Base-by-base conservation (phyloP, 106 monocot genomes). In the Phalaenopsis equestris region DNA sequence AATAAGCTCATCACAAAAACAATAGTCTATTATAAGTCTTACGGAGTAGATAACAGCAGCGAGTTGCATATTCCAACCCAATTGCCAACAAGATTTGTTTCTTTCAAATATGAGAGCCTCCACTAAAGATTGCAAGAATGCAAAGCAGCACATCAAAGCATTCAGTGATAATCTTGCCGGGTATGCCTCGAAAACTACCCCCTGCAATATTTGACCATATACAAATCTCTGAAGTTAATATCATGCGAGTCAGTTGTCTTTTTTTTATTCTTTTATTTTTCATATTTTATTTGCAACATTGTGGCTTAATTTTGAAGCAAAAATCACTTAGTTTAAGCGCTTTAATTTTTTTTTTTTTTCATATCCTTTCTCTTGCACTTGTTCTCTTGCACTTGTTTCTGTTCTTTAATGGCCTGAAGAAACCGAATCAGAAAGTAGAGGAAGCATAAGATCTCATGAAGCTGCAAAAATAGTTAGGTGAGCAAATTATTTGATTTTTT, bases 31-130 rank as follows among this genome's bases (percentile, higher is more conserved):
- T 21, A 23, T 21, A 75, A 11, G n/a, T 75, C 86, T 67, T 83
- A 88, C 91, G 39, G 81, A 72, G 72, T 91, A 91, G 30, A 91
- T 42, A 56, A 86, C 83, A 38, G 88, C 73, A 0, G 86, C 10
- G 12, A 88, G 82, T 37, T 91, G 84, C 18, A 88, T 73, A 80
- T 88, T 86, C 91, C 88, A 91, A 4, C 30, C 86, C 24, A 86
- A 0, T 72, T 76, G 55, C 91, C 91, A 91, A n/a, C 82, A 80
- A 38, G 82, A 67, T 41, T 42, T 37, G 14, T 81, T 86, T 80
- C 86, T 84, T 46, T 86, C 88, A 41, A 88, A 84, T 39, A 91
- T 79, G 39, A 88, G 61, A 12, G 86, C 91, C 55, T 86, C 75
- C 9, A 56, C 81, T 37, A 81, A 88, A 55, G 84, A 91, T 72